Percentiles rank a stretch among this genome's conserved stretches.
These are phyloP conservation scores for Colletotrichum tanaceti DNA, from an alignment of 2,329 filamentous ascomycete genomes.

Conservation along the genomic window DNA sequence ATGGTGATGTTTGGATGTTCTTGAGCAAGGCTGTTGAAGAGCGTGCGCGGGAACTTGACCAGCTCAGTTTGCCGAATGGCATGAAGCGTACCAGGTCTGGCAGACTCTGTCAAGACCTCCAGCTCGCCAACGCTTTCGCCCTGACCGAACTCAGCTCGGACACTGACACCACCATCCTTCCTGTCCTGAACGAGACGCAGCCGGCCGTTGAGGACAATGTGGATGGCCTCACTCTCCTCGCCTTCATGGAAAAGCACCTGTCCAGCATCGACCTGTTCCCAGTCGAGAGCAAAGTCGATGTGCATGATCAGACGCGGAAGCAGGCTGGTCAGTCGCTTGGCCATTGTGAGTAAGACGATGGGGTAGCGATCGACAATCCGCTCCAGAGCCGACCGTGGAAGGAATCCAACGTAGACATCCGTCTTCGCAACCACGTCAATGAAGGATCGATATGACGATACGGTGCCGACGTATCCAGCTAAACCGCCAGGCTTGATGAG, in stretches of 20 bases:
- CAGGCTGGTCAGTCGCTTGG: conserved; percentile 90
- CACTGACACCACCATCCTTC: conserved; percentile 83
- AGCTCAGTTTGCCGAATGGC: conserved; percentile 97
- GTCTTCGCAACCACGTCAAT: conserved; percentile 98
- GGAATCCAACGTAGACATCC: conserved; percentile 96
- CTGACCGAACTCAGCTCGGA: conserved; percentile 93
- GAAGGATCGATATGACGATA: conserved; percentile 95
- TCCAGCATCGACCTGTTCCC: conserved; percentile 95
- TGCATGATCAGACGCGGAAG: conserved; percentile 91
- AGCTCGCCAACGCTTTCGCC: conserved; percentile 97
- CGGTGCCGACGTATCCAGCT: conserved; percentile 92
- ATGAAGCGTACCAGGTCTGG: conserved; percentile 89
- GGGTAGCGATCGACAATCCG: conserved; percentile 93
- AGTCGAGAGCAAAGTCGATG: conserved; percentile 98
- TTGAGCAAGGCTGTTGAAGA: conserved; percentile 97
- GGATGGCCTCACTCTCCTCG: conserved; percentile 98
- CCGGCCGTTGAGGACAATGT: conserved; percentile 95
- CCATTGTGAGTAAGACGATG: conserved; percentile 93
- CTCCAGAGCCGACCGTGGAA: conserved; percentile 86
- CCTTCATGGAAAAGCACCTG: conserved; percentile 94
- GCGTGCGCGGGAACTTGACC: conserved; percentile 92
- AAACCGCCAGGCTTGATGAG: conserved; percentile 94
- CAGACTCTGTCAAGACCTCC: conserved; percentile 95
- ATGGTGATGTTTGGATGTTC: conserved; percentile 99
- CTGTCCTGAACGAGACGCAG: conserved; percentile 86